Evolutionary conservation across 2,329 filamentous ascomycete genomes (phyloP).

Genomic region (Tolypocladium nubicola): DNA sequence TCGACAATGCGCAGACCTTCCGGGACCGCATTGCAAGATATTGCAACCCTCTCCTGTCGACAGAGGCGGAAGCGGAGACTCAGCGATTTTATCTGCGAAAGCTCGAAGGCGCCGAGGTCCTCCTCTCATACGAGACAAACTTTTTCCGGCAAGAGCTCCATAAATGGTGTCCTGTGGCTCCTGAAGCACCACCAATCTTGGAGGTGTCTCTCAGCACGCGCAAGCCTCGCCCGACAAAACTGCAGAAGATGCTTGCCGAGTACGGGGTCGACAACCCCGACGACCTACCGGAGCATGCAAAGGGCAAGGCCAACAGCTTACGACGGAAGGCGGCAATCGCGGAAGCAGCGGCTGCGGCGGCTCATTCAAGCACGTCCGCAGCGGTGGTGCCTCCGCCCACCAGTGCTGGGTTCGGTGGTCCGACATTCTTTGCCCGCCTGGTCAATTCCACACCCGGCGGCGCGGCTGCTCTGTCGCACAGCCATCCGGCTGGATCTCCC

Average conservation of each 20-base stretch:
- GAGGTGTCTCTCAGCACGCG: constrained; percentile 84
- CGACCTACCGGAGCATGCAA: constrained; percentile 73
- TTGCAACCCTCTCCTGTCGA: constrained; percentile 72
- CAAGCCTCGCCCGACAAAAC: constrained; percentile 91
- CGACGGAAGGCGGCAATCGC: constrained; percentile 61
- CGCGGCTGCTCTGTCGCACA: constrained; percentile 13
- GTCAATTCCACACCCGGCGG: constrained; percentile 7
- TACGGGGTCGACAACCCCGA: constrained; percentile 85
- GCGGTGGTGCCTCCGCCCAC: constrained; percentile 10
- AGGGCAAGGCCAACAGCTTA: constrained; percentile 63
- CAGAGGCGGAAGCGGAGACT: constrained; percentile 75
- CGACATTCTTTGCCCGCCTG: constrained; percentile 13
- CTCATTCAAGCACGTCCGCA: constrained; percentile 5
- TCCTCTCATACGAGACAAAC: constrained; percentile 90
- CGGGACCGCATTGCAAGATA: constrained; percentile 70
- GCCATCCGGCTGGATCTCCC: constrained; percentile 14
- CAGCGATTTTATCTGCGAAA: constrained; percentile 94
- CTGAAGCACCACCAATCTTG: constrained; percentile 72
- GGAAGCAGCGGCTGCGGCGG: constrained; percentile 35
- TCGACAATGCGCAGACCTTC: constrained; percentile 75
- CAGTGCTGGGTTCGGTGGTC: constrained; percentile 13
- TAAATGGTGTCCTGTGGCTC: constrained; percentile 86
- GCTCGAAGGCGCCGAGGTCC: constrained; percentile 90
- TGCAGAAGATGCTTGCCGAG: constrained; percentile 87
- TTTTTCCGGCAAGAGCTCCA: constrained; percentile 94